phyloP scores from a whole-genome alignment of 768 basidiomycete species.

The Hydnomerulius pinastri region DNA sequence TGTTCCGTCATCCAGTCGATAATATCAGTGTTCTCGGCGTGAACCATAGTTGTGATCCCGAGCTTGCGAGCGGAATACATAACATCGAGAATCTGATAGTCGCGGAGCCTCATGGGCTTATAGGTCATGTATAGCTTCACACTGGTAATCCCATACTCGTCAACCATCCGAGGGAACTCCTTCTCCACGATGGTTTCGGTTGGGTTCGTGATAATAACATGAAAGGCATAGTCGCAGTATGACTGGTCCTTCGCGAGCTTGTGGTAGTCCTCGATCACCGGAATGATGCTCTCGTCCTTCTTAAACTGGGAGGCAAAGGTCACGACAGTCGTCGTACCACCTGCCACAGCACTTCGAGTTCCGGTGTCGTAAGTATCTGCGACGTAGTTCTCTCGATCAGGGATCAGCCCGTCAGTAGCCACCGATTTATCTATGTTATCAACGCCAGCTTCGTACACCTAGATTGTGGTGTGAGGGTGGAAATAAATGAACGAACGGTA shows the following conservation, averaged over 20 bases:
- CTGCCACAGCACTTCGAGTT: slow-evolving; percentile 31
- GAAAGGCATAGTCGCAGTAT: slow-evolving; percentile 35
- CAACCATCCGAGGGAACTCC: slow-evolving; percentile 35
- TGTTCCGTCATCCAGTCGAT: slow-evolving; percentile 21
- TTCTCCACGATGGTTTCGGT: slow-evolving; percentile 30
- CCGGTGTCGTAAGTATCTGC: slow-evolving; percentile 37
- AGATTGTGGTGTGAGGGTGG: not conserved
- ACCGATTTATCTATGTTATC: slow-evolving; percentile 2
- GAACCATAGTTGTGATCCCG: slow-evolving; percentile 20
- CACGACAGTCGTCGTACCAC: slow-evolving; percentile 38
- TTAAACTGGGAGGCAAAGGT: slow-evolving; percentile 36
- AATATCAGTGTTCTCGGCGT: slow-evolving; percentile 17
- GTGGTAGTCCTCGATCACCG: slow-evolving; percentile 36
- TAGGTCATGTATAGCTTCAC: slow-evolving; percentile 41
- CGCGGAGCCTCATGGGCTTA: slow-evolving; percentile 32
- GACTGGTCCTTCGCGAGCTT: slow-evolving; percentile 28
- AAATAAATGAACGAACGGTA: not conserved
- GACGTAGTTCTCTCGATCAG: slow-evolving; percentile 6
- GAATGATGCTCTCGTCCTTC: slow-evolving; percentile 17
- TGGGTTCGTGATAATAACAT: slow-evolving; percentile 38
- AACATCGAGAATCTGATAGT: slow-evolving; percentile 34
- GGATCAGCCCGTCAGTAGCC: slow-evolving; percentile 5
- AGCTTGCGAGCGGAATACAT: slow-evolving; percentile 28
- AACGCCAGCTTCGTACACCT: slow-evolving; percentile 7
- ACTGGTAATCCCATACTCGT: slow-evolving; percentile 33